Base-by-base conservation (phyloP, 208 protist genomes). In the Porcisia hertigi region DNA sequence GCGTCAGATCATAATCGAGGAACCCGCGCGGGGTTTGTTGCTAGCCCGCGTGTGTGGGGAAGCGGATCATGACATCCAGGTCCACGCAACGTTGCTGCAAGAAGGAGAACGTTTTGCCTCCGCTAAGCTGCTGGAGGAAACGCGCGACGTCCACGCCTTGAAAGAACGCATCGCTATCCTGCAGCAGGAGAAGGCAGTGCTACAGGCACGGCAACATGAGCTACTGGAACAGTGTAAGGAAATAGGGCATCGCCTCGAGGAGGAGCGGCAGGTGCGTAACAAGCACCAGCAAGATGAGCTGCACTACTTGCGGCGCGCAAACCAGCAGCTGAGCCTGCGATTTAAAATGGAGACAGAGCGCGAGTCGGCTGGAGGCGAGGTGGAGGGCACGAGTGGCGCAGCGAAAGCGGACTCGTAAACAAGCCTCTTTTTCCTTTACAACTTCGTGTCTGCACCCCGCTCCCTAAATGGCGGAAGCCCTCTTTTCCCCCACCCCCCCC, bases 1-100 rank as follows among this genome's bases (percentile, higher is more conserved):
- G 72, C 96, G 98, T 7, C 94, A 99, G 82, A 88, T 99, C 20
- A 99, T 98, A 14, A 81, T 99, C n/a, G 98, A 99, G 73, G 99
- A 99, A 76, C 94, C 97, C 7, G 98, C 98, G 77, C 86, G 98
- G 4, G 99, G 99, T 18, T 84, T 99, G 58, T 86, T 99, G 76
- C 86, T 99, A 41, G 88, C 99, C 45, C 93, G 98, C 14, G 87
- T 99, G 60, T 82, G 98, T 0, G 98, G 99, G 64, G 98, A 99
- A 80, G 73, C 98, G 41, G 76, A 88, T 63, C 79, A 87, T 69
- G 78, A 74, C 14, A 67, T 95, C 53, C 76, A 70, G 8, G 87
- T 92, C 34, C 93, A 97, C 77, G 77, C 79, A 7, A 76, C 83
- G 5, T 80, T 97, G 25, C 79, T 84, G 1, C 77, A 81, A 25